phyloP scores from a whole-genome alignment of 495 filamentous ascomycete genomes.

The Penicillium paxilli region DNA sequence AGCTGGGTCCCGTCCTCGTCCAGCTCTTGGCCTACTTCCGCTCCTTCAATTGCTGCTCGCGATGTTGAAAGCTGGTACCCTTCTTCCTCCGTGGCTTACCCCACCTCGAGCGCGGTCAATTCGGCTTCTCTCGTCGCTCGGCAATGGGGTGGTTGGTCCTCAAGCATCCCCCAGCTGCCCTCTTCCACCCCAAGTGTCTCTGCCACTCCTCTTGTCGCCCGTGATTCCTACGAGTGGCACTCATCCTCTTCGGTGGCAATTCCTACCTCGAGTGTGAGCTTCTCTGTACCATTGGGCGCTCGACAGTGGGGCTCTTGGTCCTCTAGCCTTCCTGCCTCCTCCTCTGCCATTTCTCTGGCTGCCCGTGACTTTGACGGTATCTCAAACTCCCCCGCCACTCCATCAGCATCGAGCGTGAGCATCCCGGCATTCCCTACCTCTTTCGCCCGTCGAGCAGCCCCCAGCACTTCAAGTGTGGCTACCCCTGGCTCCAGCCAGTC shows the following conservation, averaged over 20 bases:
- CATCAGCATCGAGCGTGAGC: neutral
- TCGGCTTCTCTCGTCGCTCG: slow-evolving; percentile 14
- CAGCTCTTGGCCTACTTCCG: neutral
- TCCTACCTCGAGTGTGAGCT: neutral
- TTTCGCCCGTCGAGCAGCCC: neutral
- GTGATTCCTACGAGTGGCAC: neutral
- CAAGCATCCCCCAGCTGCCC: neutral
- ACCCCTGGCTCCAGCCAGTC: slow-evolving; percentile 14
- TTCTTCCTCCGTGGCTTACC: neutral
- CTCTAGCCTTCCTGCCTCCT: neutral
- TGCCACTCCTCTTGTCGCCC: slow-evolving; percentile 1
- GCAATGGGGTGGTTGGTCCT: slow-evolving; percentile 3
- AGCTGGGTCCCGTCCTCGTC: slow-evolving; percentile 12
- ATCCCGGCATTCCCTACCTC: slow-evolving; percentile 5
- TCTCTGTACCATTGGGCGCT: neutral
- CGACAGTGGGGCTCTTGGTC: slow-evolving; percentile 1
- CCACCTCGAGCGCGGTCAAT: neutral
- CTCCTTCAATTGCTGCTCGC: slow-evolving; percentile 16
- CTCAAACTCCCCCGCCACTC: neutral
- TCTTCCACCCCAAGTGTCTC: slow-evolving; percentile 2
- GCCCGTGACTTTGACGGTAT: slow-evolving; percentile 8
- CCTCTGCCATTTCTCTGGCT: slow-evolving; percentile 7
- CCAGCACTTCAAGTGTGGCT: slow-evolving; percentile 5
- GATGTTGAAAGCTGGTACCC: slow-evolving; percentile 4
- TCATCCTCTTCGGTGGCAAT: neutral